Percentiles rank a stretch among this genome's conserved stretches.
These are phyloP conservation scores for Globisporangium apiculatum DNA, from an alignment of 352 stramenopile species.

Conservation along the genomic window DNA sequence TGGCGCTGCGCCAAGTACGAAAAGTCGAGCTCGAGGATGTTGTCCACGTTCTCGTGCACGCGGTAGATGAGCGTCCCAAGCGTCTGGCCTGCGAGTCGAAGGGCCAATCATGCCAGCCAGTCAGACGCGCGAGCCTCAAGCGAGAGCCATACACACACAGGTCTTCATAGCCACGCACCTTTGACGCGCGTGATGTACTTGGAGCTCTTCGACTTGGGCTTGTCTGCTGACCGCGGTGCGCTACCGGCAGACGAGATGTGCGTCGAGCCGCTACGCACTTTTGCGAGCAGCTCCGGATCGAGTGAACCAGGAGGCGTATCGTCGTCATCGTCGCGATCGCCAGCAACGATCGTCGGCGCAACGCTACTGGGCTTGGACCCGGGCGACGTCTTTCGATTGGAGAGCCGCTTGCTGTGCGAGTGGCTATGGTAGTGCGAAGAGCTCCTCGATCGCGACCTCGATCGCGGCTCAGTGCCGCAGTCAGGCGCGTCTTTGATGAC, in stretches of 20 bases:
- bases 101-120: no score
- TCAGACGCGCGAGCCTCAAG: neutral
- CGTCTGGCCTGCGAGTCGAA: conserved; percentile 29
- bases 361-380: conserved; percentile 1
- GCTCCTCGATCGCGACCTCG: neutral
- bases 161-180: conserved; percentile 6
- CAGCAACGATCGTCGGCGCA: neutral
- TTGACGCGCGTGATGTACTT: conserved; percentile 17
- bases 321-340: neutral
- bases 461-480: conserved; percentile 1
- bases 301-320: conserved; percentile 6
- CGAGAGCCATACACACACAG: neutral
- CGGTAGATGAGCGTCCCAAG: conserved; percentile 43
- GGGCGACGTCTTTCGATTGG: conserved; percentile 1
- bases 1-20: conserved; percentile 47
- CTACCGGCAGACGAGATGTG: conserved; percentile 5
- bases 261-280: conserved; percentile 10
- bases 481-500: conserved; percentile 5
- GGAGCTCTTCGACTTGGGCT: conserved; percentile 9
- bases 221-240: conserved; percentile 6
- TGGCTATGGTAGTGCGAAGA: neutral
- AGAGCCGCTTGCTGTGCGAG: conserved; percentile 6
- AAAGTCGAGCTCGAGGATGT: conserved; percentile 65
- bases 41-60: conserved; percentile 52
- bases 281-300: conserved; percentile 8